A percentile compares a stretch with the other conserved stretches of the same genome.
phyloP scores from a whole-genome alignment of 805 yeast species.

The Candida cerambycidarum region DNA sequence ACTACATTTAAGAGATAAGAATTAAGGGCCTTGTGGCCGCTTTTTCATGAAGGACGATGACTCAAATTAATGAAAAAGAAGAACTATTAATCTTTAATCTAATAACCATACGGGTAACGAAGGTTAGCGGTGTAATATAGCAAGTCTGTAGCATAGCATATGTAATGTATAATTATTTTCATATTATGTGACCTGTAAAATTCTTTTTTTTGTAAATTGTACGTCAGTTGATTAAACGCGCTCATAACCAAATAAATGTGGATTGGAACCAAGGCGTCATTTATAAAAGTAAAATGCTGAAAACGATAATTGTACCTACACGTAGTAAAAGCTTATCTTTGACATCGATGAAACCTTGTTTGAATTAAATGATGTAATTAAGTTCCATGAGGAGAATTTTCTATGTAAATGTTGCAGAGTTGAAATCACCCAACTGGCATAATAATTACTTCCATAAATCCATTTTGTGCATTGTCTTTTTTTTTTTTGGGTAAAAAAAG shows the following conservation, averaged over 20 bases:
- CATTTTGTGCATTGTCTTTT: background rate
- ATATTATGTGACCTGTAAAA: background rate
- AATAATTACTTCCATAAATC: background rate
- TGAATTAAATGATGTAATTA: too few species aligned
- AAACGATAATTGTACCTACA: background rate
- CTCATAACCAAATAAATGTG: too few species aligned
- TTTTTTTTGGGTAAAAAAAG: background rate
- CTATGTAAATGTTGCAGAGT: background rate
- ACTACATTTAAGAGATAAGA: constrained; percentile 47
- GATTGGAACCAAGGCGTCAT: too few species aligned
- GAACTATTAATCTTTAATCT: too few species aligned
- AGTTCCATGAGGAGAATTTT: background rate
- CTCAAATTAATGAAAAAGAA: background rate
- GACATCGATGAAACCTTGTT: too few species aligned
- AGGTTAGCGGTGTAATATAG: background rate
- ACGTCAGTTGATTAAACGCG: too few species aligned
- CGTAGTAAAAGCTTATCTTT: too few species aligned
- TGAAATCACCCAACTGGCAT: background rate
- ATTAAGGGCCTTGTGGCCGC: too few species aligned
- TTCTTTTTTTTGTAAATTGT: background rate
- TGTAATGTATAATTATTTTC: constrained; percentile 1
- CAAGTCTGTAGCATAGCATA: constrained; percentile 1
- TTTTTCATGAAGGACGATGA: background rate
- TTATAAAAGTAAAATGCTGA: background rate
- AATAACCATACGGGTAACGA: background rate